These are phyloP conservation scores for Colletotrichum liaoningense DNA, from an alignment of 2,329 filamentous ascomycete genomes.

Conservation along the genomic window DNA sequence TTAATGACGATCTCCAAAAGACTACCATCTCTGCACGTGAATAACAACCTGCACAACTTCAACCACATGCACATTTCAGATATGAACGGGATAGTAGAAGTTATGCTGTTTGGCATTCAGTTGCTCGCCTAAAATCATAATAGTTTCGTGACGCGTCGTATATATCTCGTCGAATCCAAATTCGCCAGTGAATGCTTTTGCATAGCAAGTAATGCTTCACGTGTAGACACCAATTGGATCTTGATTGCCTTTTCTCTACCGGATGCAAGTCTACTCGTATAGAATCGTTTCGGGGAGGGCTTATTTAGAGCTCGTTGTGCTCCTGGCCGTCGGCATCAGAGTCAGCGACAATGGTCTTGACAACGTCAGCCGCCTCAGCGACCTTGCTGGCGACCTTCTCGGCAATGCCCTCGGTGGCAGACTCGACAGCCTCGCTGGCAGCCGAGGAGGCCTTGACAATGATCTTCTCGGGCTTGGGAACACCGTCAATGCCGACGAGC, in stretches of 20 bases:
- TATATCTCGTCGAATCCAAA: constrained; percentile 14
- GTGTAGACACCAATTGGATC: not conserved
- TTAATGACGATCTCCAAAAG: too few relatives aligned
- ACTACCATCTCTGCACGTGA: too few relatives aligned
- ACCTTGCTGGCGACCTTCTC: constrained; percentile 59
- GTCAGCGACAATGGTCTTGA: constrained; percentile 64
- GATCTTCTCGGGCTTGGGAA: constrained; percentile 63
- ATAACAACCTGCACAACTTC: too few relatives aligned
- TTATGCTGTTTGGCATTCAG: constrained; percentile 6
- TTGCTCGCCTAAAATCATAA: constrained; percentile 26
- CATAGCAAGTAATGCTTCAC: not conserved
- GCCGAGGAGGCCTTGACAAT: constrained; percentile 51
- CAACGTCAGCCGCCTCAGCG: constrained; percentile 61
- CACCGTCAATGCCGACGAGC: constrained; percentile 84
- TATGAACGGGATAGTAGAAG: too few relatives aligned
- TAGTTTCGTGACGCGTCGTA: constrained; percentile 18
- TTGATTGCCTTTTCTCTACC: not conserved
- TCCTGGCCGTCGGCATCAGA: constrained; percentile 63
- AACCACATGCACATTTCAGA: too few relatives aligned
- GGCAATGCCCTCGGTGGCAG: constrained; percentile 51
- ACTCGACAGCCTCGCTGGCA: constrained; percentile 44
- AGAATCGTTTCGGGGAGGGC: not conserved
- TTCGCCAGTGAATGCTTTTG: constrained; percentile 15
- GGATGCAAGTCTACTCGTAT: not conserved
- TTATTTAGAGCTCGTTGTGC: constrained; percentile 68